These are phyloP conservation scores for Dactylellina sp. DNA, from an alignment of 2,329 filamentous ascomycete species.

Conservation along the genomic window DNA sequence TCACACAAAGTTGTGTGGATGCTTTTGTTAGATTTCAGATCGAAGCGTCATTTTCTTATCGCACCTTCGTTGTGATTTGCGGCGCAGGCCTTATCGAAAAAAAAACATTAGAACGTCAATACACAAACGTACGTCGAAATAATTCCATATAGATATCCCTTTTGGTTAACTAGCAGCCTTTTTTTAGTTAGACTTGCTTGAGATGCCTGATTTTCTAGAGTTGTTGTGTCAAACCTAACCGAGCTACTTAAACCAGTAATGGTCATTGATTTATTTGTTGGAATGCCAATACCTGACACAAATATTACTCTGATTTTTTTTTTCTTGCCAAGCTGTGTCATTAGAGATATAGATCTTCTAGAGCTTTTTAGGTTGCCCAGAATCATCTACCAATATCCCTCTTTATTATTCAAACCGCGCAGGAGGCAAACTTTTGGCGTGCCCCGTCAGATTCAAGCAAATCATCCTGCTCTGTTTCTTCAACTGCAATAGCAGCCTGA, in stretches of 20 bases:
- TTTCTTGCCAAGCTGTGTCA: too few species aligned
- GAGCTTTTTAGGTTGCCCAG: too few species aligned
- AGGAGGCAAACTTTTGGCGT: background rate
- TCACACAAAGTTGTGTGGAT: slow-evolving; percentile 34
- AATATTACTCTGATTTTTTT: background rate
- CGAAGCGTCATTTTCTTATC: slow-evolving; percentile 13
- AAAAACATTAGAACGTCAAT: slow-evolving; percentile 30
- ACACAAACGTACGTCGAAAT: slow-evolving; percentile 16
- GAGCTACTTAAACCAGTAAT: background rate
- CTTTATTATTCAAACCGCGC: background rate
- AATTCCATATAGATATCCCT: background rate
- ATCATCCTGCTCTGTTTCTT: slow-evolving; percentile 66
- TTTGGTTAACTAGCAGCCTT: slow-evolving; percentile 6
- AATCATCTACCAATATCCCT: background rate
- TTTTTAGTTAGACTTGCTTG: slow-evolving; percentile 23
- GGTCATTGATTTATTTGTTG: background rate
- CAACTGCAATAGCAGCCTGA: slow-evolving; percentile 67
- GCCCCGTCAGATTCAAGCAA: background rate
- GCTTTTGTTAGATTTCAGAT: slow-evolving; percentile 33
- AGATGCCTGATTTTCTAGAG: slow-evolving; percentile 19
- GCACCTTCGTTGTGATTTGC: slow-evolving; percentile 28
- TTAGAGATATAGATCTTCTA: too few species aligned
- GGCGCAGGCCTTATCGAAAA: slow-evolving; percentile 22
- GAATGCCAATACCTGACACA: background rate
- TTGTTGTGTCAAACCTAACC: background rate